These are phyloP conservation scores for Tillandsia leiboldiana DNA, from an alignment of 176 grass and related monocot genomes.

Conservation along the genomic window DNA sequence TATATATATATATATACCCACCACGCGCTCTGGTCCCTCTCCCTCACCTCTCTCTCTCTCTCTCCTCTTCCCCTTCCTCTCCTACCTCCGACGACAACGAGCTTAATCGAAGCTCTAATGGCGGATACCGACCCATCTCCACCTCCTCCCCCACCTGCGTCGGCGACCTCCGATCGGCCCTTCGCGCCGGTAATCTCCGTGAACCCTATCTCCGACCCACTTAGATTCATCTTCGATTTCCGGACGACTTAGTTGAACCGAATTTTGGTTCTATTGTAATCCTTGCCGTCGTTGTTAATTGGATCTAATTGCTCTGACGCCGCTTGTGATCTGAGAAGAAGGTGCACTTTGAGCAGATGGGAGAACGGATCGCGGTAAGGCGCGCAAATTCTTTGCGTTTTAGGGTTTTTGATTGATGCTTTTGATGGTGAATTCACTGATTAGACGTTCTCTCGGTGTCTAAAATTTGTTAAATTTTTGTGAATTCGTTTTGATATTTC, in stretches of 20 bases:
- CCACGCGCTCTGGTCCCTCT: constrained; percentile 6
- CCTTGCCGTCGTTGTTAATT: no score
- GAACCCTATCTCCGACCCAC: no score
- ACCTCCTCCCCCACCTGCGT: constrained; percentile 9
- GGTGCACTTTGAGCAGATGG: constrained; percentile 17
- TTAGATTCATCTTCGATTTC: no score
- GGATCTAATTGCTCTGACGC: neutral
- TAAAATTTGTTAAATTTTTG: no score
- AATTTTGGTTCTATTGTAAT: neutral
- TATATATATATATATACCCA: neutral
- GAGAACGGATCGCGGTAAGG: constrained; percentile 26
- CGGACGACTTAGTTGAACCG: neutral
- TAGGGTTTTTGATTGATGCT: neutral
- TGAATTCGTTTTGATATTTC: neutral
- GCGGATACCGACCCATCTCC: constrained; percentile 13
- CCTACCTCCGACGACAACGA: no score
- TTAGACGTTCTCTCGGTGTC: neutral
- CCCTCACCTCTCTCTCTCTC: constrained; percentile 11
- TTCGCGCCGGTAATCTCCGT: no score
- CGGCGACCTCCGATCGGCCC: neutral
- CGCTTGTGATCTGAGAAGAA: constrained; percentile 11
- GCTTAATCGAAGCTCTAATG: constrained; percentile 23
- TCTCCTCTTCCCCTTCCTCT: no score
- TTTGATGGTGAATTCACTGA: neutral
- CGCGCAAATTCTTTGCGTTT: neutral